Conservation (phyloP, 306 rosid genomes). For the Trichosanthes truncata region DNA sequence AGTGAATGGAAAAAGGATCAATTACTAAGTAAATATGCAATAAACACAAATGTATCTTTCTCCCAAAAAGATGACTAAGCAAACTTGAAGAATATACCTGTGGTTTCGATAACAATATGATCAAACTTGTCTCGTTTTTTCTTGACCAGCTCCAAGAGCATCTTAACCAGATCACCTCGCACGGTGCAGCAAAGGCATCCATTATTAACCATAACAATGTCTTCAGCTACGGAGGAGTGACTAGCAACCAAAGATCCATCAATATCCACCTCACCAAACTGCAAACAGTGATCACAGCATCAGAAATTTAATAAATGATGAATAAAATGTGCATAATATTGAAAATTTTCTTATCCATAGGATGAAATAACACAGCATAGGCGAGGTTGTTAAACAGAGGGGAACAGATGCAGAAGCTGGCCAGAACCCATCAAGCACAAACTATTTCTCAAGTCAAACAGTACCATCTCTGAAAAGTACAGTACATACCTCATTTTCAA, state of each 20-base stretch:
- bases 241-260: constrained; percentile 93
- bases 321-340: neutral
- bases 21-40: neutral
- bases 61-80: neutral
- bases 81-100: constrained; percentile 33
- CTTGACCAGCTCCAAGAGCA: constrained; percentile 71
- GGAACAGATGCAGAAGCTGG: neutral
- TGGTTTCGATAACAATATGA: constrained; percentile 89
- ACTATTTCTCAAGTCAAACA: neutral
- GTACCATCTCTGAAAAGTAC: neutral
- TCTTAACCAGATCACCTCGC: constrained; percentile 81
- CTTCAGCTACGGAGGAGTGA: constrained; percentile 65
- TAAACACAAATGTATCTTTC: neutral
- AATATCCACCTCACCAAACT: constrained; percentile 98
- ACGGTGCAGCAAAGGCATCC: constrained; percentile 95
- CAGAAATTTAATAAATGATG: neutral
- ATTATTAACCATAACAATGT: constrained; percentile 78
- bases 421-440: neutral
- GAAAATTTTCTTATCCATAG: neutral
- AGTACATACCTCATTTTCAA: constrained; percentile 73
- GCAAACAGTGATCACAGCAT: constrained; percentile 18
- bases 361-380: neutral
- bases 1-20: neutral
- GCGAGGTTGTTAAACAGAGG: neutral
- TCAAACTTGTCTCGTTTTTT: constrained; percentile 62